Percentiles rank a stretch among this genome's conserved stretches.
Conservation (phyloP, 441 rosid genomes). For the Gossypium schwendimanii region DNA sequence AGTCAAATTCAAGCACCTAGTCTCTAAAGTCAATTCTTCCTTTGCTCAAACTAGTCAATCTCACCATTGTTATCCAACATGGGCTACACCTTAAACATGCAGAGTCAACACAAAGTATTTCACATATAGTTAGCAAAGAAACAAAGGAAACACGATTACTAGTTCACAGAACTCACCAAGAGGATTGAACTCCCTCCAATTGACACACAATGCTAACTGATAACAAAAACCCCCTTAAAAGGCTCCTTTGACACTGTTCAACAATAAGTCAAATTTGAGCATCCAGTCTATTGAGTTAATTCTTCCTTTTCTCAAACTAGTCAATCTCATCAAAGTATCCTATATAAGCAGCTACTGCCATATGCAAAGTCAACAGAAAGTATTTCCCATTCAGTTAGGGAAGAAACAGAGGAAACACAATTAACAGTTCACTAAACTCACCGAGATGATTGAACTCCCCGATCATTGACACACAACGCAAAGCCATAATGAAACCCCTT, state of each 20-base stretch:
- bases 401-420: not conserved
- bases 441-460: constrained; percentile 10
- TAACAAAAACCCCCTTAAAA: not conserved
- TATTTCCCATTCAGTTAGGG: not conserved
- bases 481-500: no score
- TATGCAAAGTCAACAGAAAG: not conserved
- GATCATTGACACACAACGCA: no score
- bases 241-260: not conserved
- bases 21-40: not conserved
- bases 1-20: no score
- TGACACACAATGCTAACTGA: not conserved
- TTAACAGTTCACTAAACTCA: constrained; percentile 28
- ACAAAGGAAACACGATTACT: not conserved
- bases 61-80: not conserved
- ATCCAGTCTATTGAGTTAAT: not conserved
- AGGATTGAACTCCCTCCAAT: constrained; percentile 85
- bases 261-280: not conserved
- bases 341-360: not conserved
- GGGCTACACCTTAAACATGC: no score
- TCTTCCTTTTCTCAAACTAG: not conserved
- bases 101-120: not conserved
- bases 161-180: constrained; percentile 25
- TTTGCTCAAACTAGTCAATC: not conserved
- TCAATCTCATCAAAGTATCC: not conserved
- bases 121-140: not conserved